phyloP scores from a whole-genome alignment of 176 grass and related monocot genomes.

The Cenchrus americanus region DNA sequence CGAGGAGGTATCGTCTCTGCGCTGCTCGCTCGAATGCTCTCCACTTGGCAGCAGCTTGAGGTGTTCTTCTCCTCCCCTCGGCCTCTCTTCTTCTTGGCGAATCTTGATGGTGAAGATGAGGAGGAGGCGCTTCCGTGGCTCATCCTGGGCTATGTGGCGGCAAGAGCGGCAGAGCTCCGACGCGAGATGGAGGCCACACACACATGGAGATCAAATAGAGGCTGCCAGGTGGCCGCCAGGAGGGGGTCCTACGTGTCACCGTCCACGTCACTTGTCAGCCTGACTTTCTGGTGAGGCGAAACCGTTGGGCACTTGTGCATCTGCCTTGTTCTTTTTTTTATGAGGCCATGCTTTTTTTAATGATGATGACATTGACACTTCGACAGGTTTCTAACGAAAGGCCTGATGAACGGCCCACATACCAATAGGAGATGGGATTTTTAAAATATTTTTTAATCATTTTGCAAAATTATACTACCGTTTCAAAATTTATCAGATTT shows the following conservation, averaged over 20 bases:
- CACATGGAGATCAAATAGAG: not conserved
- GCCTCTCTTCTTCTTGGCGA: not conserved
- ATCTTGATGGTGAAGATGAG: conserved; percentile 21
- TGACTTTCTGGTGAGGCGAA: too few relatives aligned
- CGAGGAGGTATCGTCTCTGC: not conserved
- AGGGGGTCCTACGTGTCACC: not conserved
- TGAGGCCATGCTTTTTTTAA: too few relatives aligned
- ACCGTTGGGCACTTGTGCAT: too few relatives aligned
- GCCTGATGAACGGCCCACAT: not conserved
- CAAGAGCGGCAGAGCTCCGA: conserved; percentile 28
- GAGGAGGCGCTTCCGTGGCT: conserved; percentile 50
- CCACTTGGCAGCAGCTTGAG: not conserved
- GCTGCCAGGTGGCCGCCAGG: not conserved
- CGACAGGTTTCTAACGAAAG: not conserved
- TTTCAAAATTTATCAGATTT: too few relatives aligned
- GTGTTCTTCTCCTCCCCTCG: too few relatives aligned
- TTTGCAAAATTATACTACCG: too few relatives aligned
- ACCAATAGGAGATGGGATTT: too few relatives aligned
- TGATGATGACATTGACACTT: too few relatives aligned
- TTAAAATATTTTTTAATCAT: too few relatives aligned
- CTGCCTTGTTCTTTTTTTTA: too few relatives aligned
- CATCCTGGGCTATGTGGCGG: conserved; percentile 45
- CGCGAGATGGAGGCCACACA: conserved; percentile 56
- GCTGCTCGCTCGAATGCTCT: not conserved
- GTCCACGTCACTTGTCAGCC: not conserved